Evolutionary conservation across 768 basidiomycete genomes (phyloP).

Genomic region (Phylloporus sp.): DNA sequence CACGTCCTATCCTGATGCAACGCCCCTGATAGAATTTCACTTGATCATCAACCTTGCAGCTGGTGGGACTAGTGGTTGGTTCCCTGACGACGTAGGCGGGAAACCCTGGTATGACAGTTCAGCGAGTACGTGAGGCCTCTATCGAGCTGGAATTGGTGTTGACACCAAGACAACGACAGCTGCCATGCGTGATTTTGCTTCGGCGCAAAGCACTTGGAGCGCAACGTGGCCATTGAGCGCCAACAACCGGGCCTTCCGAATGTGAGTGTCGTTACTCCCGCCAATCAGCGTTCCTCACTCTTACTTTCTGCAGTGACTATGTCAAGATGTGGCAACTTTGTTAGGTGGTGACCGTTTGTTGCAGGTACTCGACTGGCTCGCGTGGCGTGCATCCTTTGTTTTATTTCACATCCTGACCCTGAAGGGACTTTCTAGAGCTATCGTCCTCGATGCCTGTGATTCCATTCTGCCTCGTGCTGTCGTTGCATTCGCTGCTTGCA

Average conservation of each 20-base stretch:
- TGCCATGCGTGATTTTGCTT: slow-evolving; percentile 72
- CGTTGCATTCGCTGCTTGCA: not conserved
- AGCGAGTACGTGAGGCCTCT: slow-evolving; percentile 34
- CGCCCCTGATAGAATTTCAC: slow-evolving; percentile 60
- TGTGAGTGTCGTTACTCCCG: slow-evolving; percentile 37
- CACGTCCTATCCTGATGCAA: slow-evolving; percentile 1
- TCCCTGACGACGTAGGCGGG: slow-evolving; percentile 47
- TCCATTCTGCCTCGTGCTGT: not conserved
- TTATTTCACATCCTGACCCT: not conserved
- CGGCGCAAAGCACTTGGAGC: slow-evolving; percentile 60
- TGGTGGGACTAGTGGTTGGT: slow-evolving; percentile 68
- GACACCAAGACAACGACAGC: slow-evolving; percentile 16
- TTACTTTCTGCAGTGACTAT: slow-evolving; percentile 20
- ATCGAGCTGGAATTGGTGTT: slow-evolving; percentile 17
- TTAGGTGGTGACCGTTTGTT: not conserved
- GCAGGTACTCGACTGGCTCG: no score
- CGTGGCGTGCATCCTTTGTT: not conserved
- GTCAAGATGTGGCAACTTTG: slow-evolving; percentile 34
- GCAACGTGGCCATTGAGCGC: slow-evolving; percentile 67
- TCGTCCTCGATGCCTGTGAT: not conserved
- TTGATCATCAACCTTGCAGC: slow-evolving; percentile 75
- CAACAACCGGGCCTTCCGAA: slow-evolving; percentile 60
- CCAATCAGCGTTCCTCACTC: not conserved
- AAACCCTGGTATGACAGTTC: slow-evolving; percentile 59
- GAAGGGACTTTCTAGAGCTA: not conserved